A percentile compares a stretch with the other conserved stretches of the same genome.
phyloP scores from a whole-genome alignment of 352 stramenopile genomes.

The Phytopythium montanum region DNA sequence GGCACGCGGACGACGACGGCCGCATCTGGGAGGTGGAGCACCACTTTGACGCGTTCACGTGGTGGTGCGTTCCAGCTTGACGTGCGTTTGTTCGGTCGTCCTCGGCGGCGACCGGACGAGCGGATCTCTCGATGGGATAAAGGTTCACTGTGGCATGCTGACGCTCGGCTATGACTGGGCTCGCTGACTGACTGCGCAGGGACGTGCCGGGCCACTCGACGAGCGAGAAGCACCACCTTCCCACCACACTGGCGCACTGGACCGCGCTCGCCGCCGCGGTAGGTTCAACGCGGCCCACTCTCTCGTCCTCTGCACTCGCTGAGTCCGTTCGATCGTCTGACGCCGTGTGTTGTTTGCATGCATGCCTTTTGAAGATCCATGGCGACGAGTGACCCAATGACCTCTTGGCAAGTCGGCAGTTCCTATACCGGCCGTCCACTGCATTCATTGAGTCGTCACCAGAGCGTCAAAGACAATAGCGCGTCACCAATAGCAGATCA shows the following conservation, averaged over 20 bases:
- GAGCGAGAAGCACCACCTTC: conserved; percentile 43
- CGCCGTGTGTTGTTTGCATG: no score
- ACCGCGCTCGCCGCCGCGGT: conserved; percentile 51
- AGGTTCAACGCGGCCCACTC: conserved; percentile 14
- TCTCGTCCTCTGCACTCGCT: background rate
- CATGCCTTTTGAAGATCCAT: no score
- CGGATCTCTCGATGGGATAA: background rate
- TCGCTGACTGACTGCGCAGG: conserved; percentile 22
- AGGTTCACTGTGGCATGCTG: background rate
- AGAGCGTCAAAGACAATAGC: no score
- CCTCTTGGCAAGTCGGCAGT: no score
- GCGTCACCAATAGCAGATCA: no score
- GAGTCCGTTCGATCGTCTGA: background rate
- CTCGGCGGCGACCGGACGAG: no score
- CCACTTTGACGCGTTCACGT: conserved; percentile 68
- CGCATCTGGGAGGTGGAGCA: conserved; percentile 74
- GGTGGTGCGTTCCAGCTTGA: conserved; percentile 38
- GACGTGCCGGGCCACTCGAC: conserved; percentile 54
- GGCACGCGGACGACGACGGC: conserved; percentile 53
- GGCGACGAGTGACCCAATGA: no score
- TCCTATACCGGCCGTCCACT: no score
- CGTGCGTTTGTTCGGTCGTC: background rate
- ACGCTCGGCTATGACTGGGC: background rate
- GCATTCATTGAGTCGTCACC: no score
- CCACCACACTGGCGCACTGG: conserved; percentile 52